Evolutionary conservation across 495 filamentous ascomycete genomes (phyloP), one percentile per base, ranked within the genome.

Genomic region (Aspergillus taichungensis): DNA sequence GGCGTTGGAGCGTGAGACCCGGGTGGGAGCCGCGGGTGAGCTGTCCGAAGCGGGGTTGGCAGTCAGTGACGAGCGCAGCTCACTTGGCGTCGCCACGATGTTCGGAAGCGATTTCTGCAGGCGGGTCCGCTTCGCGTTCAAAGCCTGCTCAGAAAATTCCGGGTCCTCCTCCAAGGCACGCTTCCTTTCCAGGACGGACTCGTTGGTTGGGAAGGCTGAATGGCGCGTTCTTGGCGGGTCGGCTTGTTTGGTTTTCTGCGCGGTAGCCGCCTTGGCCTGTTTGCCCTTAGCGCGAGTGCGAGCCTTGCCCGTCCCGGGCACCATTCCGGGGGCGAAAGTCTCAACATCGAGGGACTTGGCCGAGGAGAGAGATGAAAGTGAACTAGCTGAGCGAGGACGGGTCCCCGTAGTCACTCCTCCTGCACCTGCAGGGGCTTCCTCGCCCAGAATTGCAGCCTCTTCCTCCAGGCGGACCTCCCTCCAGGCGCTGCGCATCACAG

Each of bases 331-430:
- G 11, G 49, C 59, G 27, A 45, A 50, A 8, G 58, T 49, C 39
- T 67, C 62, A 30, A 43, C 50, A 34, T 63, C 63, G 36, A 65
- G 38, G 1, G 66, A 64, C 32, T 63, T 61, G 6, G 60, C 60
- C 2, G 70, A 69, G 27, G 75, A 74, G 18, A 74, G 41, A 10
- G 65, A 69, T 8, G 70, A 73, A 9, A 61, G 59, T 18, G 64
- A 75, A 29, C 60, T 52, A 79, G 67, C 48, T 73, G 66, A 66
- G 6, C 51, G 52, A 9, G 47, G 42, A 13, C 58, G 48, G 11
- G n/a, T n/a, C n/a, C 37, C 43, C 24, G 46, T 27, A 28, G 13
- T 27, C 18, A 24, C 18, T 24, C 18, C 18, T 34, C 18, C 18
- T 34, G 54, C 50, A 12, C 40, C 30, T 12, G 45, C 34, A 38